Base-by-base conservation (phyloP, 202 grass and related monocot genomes). In the Musa balbisiana region DNA sequence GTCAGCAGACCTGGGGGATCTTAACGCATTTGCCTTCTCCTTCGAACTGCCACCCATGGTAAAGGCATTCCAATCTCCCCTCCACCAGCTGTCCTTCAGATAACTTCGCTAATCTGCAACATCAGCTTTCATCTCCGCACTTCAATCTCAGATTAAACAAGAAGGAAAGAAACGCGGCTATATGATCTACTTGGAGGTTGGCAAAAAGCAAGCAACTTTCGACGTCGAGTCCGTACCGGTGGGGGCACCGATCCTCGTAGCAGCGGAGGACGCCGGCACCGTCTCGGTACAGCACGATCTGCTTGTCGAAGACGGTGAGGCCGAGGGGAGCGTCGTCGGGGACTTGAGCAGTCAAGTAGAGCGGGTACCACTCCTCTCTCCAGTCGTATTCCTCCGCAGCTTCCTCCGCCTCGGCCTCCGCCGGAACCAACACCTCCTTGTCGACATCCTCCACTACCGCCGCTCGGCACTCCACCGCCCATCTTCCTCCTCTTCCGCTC, bases 311-410 rank as follows among this genome's bases (percentile, higher is more conserved):
- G 23, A 97, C 87, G 55, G 84, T 88, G 79, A 97, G 88, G 78
- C 88, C 90, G 62, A 97, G 82, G 55, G 83, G 90, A 3, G 86
- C 88, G 83, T 97, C 94, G 6, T 82, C 83, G 71, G 90, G 88
- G 4, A 97, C 88, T 81, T 97, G 84, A 11, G 76, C 86, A 26
- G 88, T 51, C 27, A 97, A 78, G 79, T 97, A 93, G 43, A 97
- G 86, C 55, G 94, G 94, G 79, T 97, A 97, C 94, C 94, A 97
- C 79, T 97, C 94, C 79, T 97, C 86, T 82, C 58, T 89, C 94
- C 94, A 91, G 63, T 93, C 88, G 78, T 97, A 97, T 22, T 81
- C 79, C 16, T 5, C 51, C 1, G 75, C 76, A 2, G 29, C 75
- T 17, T 26, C 69, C 50, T 62, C 79, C 25, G 70, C 83, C 51